These are phyloP conservation scores for Aspergillus panamensis DNA, from an alignment of 495 filamentous ascomycete genomes.

Conservation along the genomic window DNA sequence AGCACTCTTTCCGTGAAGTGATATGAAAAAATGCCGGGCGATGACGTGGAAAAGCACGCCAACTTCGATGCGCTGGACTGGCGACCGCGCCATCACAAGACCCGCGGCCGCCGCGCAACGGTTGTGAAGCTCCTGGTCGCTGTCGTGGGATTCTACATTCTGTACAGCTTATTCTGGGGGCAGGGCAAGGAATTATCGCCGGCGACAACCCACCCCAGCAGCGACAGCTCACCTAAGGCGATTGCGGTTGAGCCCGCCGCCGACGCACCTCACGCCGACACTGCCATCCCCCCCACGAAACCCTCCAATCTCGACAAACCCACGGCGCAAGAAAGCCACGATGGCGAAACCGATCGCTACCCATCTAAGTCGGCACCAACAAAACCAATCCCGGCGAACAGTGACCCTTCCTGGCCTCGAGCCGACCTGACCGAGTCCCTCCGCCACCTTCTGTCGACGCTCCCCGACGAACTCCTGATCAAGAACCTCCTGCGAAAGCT, in stretches of 20 bases:
- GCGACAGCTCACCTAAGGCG: too few species aligned
- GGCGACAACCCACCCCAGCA: too few species aligned
- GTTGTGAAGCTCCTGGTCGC: background rate
- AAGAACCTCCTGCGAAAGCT: conserved; percentile 12
- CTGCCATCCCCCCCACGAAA: too few species aligned
- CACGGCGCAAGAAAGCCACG: background rate
- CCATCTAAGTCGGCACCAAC: background rate
- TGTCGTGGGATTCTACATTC: background rate
- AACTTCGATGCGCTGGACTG: background rate
- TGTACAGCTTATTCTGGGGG: background rate
- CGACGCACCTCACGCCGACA: too few species aligned
- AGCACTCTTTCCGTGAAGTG: too few species aligned
- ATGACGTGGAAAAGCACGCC: conserved; percentile 4
- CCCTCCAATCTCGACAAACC: background rate
- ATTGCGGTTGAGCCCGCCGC: too few species aligned
- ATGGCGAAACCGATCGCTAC: background rate
- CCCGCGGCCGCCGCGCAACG: background rate
- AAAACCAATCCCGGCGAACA: background rate
- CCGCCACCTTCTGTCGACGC: background rate
- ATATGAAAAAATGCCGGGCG: background rate
- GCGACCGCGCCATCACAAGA: background rate
- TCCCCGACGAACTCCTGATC: conserved; percentile 13
- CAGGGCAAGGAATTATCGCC: background rate
- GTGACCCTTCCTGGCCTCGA: background rate
- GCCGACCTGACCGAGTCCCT: conserved; percentile 3